Percentiles rank a stretch among this genome's conserved stretches.
phyloP scores from a whole-genome alignment of 2,329 filamentous ascomycete genomes.

The Thielaviopsis punctulata region DNA sequence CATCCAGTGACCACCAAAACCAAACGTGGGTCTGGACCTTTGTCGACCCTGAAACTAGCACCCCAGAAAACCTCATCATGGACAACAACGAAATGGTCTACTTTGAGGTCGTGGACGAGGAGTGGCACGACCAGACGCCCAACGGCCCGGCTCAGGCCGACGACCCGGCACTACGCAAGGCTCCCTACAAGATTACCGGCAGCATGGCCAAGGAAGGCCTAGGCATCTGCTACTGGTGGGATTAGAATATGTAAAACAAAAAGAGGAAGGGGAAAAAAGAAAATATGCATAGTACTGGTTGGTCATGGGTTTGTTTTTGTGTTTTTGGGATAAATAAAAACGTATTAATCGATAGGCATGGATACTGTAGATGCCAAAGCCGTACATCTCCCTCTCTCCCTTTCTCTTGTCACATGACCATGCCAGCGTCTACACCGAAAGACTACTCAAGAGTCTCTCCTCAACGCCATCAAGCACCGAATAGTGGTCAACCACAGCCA shows the following conservation, averaged over 20 bases:
- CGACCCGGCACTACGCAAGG: conserved; percentile 42
- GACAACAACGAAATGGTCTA: conserved; percentile 81
- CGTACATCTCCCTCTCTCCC: too few species aligned
- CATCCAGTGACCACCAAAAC: conserved; percentile 50
- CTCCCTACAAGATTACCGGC: conserved; percentile 53
- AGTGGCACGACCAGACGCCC: conserved; percentile 80
- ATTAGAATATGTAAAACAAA: conserved; percentile 15
- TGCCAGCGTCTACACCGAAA: conserved; percentile 5
- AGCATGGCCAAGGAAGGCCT: conserved; percentile 47
- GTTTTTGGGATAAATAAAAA: not conserved
- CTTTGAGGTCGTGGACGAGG: conserved; percentile 70
- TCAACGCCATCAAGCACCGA: conserved; percentile 82
- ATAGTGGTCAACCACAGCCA: conserved; percentile 87
- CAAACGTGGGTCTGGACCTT: conserved; percentile 73
- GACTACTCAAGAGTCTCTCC: conserved; percentile 47
- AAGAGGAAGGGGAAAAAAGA: too few species aligned
- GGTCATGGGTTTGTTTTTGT: not conserved
- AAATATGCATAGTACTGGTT: not conserved
- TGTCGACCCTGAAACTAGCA: conserved; percentile 28
- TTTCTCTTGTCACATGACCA: not conserved
- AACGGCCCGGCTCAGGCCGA: conserved; percentile 45
- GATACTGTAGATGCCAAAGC: not conserved
- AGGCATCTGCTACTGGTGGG: conserved; percentile 49
- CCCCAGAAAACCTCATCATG: conserved; percentile 53
- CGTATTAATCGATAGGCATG: not conserved